A percentile compares a stretch with the other conserved stretches of the same genome.
Conservation (phyloP, 768 basidiomycete species). For the Lentinula boryana region DNA sequence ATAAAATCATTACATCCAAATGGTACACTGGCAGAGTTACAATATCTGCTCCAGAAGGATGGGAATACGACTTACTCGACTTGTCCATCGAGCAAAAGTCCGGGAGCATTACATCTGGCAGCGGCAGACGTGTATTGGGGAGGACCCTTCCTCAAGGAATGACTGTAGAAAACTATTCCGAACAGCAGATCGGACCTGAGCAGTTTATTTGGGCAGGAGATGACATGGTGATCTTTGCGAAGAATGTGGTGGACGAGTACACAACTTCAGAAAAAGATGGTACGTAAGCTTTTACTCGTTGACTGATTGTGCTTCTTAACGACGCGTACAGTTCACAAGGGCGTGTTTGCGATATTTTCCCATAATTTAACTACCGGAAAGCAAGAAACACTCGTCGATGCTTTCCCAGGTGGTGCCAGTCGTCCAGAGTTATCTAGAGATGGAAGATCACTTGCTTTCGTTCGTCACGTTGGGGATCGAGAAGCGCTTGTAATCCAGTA, state of each 20-base stretch:
- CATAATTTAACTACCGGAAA: constrained; percentile 51
- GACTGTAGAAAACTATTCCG: constrained; percentile 49
- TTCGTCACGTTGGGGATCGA: constrained; percentile 67
- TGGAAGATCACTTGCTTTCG: constrained; percentile 65
- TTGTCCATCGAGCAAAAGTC: constrained; percentile 18
- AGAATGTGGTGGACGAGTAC: constrained; percentile 49
- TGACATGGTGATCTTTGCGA: constrained; percentile 57
- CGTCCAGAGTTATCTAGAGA: constrained; percentile 67
- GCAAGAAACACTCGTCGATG: constrained; percentile 46
- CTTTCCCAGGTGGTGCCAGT: constrained; percentile 63
- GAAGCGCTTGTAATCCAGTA: constrained; percentile 69
- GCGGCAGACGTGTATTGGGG: constrained; percentile 50
- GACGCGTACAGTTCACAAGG: constrained; percentile 48
- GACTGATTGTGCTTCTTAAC: background rate
- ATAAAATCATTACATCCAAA: constrained; percentile 61
- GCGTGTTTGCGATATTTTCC: constrained; percentile 65
- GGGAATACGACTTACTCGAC: constrained; percentile 55
- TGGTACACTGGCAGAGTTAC: constrained; percentile 66
- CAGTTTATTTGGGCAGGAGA: constrained; percentile 58
- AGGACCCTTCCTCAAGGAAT: constrained; percentile 56
- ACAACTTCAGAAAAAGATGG: background rate
- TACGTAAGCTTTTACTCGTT: background rate
- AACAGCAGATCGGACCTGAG: constrained; percentile 72
- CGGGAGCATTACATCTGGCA: constrained; percentile 29
- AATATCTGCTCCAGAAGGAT: constrained; percentile 67